These are phyloP conservation scores for Clavariopsis aquatica DNA, from an alignment of 495 filamentous ascomycete genomes.

Conservation along the genomic window DNA sequence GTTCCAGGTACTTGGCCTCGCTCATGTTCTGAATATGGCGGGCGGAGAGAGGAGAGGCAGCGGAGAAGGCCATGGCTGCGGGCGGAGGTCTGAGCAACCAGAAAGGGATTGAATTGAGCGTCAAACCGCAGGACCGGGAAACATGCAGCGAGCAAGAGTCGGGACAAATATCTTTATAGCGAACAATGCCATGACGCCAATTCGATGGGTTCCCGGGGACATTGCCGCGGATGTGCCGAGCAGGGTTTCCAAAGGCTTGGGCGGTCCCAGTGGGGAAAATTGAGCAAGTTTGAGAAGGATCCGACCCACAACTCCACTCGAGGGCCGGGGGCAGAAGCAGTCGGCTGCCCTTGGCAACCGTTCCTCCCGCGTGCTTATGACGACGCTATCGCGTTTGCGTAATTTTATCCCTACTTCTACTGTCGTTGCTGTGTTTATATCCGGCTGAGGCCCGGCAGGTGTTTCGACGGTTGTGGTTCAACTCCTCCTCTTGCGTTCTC, in stretches of 20 bases:
- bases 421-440: not conserved
- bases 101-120: not conserved
- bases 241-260: not conserved
- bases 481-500: not conserved
- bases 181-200: not conserved
- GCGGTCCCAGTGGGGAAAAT: not conserved
- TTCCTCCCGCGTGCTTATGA: not conserved
- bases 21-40: constrained; percentile 48
- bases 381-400: not conserved
- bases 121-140: not conserved
- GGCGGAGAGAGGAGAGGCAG: constrained; percentile 1
- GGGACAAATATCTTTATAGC: not conserved
- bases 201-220: not conserved
- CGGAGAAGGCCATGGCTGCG: not conserved
- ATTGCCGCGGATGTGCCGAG: not conserved
- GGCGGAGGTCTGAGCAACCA: not conserved
- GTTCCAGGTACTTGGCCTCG: constrained; percentile 48
- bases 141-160: not conserved
- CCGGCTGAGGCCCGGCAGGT: not conserved
- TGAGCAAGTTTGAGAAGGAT: not conserved
- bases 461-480: too few relatives aligned
- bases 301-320: not conserved
- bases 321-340: not conserved
- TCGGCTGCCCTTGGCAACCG: not conserved
- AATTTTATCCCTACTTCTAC: not conserved